Evolutionary conservation across 106 monocot species (phyloP), one percentile per base, ranked within the genome.

Genomic region (Cymbidium sinense): DNA sequence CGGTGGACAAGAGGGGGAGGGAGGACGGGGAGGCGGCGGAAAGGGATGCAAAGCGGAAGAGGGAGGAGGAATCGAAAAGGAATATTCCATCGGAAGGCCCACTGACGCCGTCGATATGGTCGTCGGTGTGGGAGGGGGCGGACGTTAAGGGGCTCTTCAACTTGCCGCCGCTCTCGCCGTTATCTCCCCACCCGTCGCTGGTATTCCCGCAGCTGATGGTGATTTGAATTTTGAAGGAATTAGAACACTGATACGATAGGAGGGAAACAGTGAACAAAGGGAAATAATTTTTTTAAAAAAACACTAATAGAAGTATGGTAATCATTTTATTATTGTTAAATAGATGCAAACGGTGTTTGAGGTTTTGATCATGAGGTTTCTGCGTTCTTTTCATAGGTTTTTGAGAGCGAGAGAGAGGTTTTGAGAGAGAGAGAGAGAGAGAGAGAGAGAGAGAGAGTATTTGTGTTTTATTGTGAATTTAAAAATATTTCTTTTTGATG

Each of bases 51-150:
- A 37, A 47, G 65, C 29, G 33, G 76, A 25, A 41, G 70, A 70
- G 51, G 18, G 17, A 9, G 35, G 80, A 28, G 43, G 64, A 75
- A 12, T 30, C 34, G 25, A 67, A 51, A 29, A 36, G 37, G 17
- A 39, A 4, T 39, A 35, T 39, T 36, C 9, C 23, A 43, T 39
- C n/a, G 0, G 73, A 58, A 1, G 28, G 13, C 9, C 76, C 81
- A 30, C 29, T 77, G 29, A 76, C 81, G 25, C 81, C 81, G 70
- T 81, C 81, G 2, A 67, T 18, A n/a, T 81, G 81, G 81, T 69
- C 36, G 51, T 34, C 47, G 0, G 34, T 81, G 43, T 70, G 67
- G 81, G 81, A 81, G 17, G 69, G 76, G 20, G 23, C 25, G 12
- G 74, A 74, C 44, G 74, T 74, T 4, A 74, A 33, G 74, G 74